Base-by-base conservation (phyloP, 2,329 filamentous ascomycete genomes). In the Seiridium cupressi region DNA sequence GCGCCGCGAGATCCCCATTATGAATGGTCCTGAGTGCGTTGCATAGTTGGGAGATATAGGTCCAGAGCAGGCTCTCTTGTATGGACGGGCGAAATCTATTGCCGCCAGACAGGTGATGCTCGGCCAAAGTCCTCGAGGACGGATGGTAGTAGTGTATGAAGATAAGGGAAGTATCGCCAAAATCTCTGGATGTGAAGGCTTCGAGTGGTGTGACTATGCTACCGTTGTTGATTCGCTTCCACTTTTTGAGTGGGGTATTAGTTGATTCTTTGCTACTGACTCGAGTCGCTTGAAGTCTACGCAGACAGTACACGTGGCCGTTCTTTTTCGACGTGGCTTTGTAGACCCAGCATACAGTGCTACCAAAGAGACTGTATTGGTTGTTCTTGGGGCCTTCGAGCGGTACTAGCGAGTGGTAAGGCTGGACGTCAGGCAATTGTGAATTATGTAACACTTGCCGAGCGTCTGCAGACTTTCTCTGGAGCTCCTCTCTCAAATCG, bases 71-170 rank as follows among this genome's bases (percentile, higher is more conserved):
- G 59, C 88, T 85, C 73, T 98, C 94, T 2, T 85, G 76, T 31
- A 93, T 76, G 3, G 79, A 73, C 70, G 76, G 84, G 68, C 69
- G 75, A 72, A 60, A 81, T 73, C 74, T 74, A 72, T 76, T 74
- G 65, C 72, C 73, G 69, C 71, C 61, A 31, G 79, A 68, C 63
- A 93, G 87, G 69, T 97, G 91, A 68, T 91, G 86, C 70, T 98
- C 94, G 40, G 89, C 86, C 32, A 99, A 83, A 0, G 94, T 97
- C 74, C 95, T 96, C 2, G 94, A 92, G 26, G 95, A 82, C 1
- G 95, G 94, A 69, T 95, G 91, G 70, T 97, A 99, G 73, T 96
- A 92, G 63, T 92, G 95, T 32, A 96, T 93, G 69, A 99, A 90
- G 54, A 99, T 90, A 58, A 99, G 83, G 3, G 95, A 98, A 75